A percentile compares a stretch with the other conserved stretches of the same genome.
Evolutionary conservation across 2,329 filamentous ascomycete genomes (phyloP).

Genomic region (Penicillium digitatum): DNA sequence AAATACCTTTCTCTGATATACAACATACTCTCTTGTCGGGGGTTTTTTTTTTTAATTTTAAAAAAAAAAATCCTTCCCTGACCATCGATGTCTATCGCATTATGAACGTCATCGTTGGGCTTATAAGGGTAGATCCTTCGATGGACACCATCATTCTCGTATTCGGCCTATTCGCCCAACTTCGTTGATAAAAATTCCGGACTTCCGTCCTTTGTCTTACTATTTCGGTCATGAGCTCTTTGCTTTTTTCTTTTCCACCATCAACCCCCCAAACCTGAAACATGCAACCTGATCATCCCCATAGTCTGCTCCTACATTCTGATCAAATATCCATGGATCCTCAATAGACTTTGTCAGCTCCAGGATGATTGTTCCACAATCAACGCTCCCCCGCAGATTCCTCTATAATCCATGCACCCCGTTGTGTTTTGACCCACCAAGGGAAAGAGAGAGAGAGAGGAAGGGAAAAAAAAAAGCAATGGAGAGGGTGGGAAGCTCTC

Average conservation of each 20-base stretch:
- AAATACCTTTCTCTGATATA: too few relatives aligned
- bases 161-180: constrained; percentile 1
- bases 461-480: background rate
- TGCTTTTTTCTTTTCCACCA: background rate
- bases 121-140: background rate
- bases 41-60: too few relatives aligned
- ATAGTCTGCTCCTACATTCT: background rate
- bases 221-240: background rate
- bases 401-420: background rate
- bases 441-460: background rate
- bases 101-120: background rate
- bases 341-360: background rate
- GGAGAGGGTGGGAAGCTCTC: background rate
- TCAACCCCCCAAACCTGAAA: background rate
- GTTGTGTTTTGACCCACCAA: background rate
- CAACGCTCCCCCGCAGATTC: background rate
- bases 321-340: background rate
- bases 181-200: background rate
- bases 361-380: background rate
- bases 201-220: background rate
- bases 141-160: background rate
- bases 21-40: too few relatives aligned
- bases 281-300: background rate
- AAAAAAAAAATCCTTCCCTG: too few relatives aligned
- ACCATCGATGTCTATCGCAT: background rate